Evolutionary conservation across 2,329 filamentous ascomycete species (phyloP).

Genomic region (Trichoderma afroharzianum): DNA sequence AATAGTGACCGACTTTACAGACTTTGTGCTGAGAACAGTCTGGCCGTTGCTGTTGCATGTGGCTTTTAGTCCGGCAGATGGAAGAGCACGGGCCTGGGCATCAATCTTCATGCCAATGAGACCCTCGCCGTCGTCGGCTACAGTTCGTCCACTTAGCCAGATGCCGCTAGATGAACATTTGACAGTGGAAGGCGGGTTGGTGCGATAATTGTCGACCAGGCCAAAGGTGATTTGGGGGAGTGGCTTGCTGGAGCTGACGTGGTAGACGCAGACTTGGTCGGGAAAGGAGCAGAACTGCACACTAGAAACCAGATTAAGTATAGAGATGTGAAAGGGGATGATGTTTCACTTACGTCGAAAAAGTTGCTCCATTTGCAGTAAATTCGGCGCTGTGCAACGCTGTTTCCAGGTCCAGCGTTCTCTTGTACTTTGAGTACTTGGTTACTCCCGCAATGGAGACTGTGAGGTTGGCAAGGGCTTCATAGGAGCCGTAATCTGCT

Average conservation of each 20-base stretch:
- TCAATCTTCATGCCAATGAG: conserved; percentile 20
- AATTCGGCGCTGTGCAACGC: conserved; percentile 38
- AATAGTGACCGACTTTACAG: neutral
- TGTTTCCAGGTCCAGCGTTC: conserved; percentile 41
- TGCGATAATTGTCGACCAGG: conserved; percentile 14
- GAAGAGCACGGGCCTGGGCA: conserved; percentile 1
- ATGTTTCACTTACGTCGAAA: conserved; percentile 1
- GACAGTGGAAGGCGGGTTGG: conserved; percentile 2
- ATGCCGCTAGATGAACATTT: conserved; percentile 8
- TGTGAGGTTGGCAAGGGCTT: conserved; percentile 45
- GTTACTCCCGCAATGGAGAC: conserved; percentile 34
- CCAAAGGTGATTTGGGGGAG: conserved; percentile 11
- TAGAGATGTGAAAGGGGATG: neutral
- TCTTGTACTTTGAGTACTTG: conserved; percentile 34
- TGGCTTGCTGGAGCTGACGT: conserved; percentile 21
- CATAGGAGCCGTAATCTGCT: conserved; percentile 43
- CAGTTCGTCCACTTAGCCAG: conserved; percentile 15
- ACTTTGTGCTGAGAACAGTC: neutral
- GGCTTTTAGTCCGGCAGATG: neutral
- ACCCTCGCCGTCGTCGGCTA: conserved; percentile 7
- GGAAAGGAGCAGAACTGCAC: conserved; percentile 42
- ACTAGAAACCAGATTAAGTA: conserved; percentile 14
- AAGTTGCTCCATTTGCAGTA: conserved; percentile 29
- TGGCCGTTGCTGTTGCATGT: neutral
- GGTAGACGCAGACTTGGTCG: conserved; percentile 34